These are phyloP conservation scores for Rhizoclosmatium globosum DNA, from an alignment of 192 early-diverging fungal species.

Conservation along the genomic window DNA sequence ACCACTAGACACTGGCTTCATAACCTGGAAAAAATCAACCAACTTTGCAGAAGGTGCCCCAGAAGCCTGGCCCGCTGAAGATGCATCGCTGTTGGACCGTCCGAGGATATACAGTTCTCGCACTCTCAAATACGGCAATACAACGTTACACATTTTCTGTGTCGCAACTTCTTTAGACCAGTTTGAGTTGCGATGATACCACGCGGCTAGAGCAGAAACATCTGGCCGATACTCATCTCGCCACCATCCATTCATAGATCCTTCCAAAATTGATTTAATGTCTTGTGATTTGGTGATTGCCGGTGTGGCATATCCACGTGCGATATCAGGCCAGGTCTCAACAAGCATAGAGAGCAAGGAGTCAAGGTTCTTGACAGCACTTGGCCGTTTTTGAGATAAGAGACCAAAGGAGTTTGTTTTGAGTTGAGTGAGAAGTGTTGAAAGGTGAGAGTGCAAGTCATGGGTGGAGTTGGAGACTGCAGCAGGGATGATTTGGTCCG, in stretches of 20 bases:
- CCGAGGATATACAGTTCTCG: no score
- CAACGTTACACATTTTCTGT: no score
- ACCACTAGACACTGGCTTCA: no score
- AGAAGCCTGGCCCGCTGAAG: no score
- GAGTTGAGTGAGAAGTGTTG: neutral
- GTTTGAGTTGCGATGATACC: neutral
- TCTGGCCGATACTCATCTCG: neutral
- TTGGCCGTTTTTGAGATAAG: constrained; percentile 6
- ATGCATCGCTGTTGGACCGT: no score
- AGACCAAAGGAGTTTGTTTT: neutral
- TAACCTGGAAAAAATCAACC: no score
- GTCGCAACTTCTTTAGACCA: no score
- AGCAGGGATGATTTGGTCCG: neutral
- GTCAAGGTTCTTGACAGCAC: neutral
- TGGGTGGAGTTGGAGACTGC: neutral
- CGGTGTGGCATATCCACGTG: neutral
- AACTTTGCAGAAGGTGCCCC: no score
- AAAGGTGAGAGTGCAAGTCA: neutral
- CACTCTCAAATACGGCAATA: no score
- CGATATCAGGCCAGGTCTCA: neutral
- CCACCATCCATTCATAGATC: neutral
- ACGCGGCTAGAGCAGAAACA: neutral
- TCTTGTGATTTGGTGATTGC: no score
- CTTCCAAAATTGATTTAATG: neutral
- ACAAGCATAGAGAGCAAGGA: neutral